A percentile compares a stretch with the other conserved stretches of the same genome.
phyloP scores from a whole-genome alignment of 2,329 filamentous ascomycete genomes.

The Colletotrichum shisoi region DNA sequence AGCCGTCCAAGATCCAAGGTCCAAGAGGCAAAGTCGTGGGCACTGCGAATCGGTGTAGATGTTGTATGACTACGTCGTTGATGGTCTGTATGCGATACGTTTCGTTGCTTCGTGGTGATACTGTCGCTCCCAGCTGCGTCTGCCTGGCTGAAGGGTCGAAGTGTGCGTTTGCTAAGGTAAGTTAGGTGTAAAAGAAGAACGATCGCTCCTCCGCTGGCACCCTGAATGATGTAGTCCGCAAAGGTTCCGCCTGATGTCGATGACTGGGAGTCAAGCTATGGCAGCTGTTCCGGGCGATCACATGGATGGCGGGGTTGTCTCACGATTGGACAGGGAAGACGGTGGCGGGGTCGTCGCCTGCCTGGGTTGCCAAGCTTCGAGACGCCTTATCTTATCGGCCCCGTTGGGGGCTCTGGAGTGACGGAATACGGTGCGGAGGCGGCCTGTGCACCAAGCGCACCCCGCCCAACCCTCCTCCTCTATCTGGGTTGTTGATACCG shows the following conservation, averaged over 20 bases:
- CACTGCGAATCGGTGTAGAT: background rate
- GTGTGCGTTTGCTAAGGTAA: constrained; percentile 1
- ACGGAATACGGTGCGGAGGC: constrained; percentile 1
- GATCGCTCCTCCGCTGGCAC: constrained; percentile 10
- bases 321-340: constrained; percentile 38
- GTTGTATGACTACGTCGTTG: constrained; percentile 1
- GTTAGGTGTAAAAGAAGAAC: background rate
- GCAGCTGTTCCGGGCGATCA: constrained; percentile 40
- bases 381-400: constrained; percentile 39
- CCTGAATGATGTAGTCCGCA: constrained; percentile 31
- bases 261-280: constrained; percentile 37
- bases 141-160: background rate
- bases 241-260: constrained; percentile 37
- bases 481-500: too few relatives aligned
- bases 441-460: too few relatives aligned
- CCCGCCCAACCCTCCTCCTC: too few relatives aligned
- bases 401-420: constrained; percentile 1
- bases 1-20: background rate
- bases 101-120: constrained; percentile 9
- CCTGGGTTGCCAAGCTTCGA: background rate
- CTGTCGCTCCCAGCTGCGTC: background rate
- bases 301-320: constrained; percentile 42
- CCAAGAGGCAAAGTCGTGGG: background rate
- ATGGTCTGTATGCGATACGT: background rate
- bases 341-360: constrained; percentile 34